Evolutionary conservation across 495 filamentous ascomycete species (phyloP).

Genomic region (Penicillium canescens): DNA sequence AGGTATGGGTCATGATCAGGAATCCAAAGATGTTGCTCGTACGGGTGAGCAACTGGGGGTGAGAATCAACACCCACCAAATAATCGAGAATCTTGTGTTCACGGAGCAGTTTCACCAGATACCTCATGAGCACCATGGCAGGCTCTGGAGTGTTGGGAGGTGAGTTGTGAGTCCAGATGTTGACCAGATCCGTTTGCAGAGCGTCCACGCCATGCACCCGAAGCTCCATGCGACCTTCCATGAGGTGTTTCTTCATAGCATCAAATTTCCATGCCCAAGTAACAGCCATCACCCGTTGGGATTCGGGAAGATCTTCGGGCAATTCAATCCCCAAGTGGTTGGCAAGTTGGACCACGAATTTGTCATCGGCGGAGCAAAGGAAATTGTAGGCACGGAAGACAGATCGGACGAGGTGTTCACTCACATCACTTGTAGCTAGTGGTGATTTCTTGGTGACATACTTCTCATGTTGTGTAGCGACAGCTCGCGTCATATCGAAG

Average conservation of each 20-base stretch:
- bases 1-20: slow-evolving; percentile 76
- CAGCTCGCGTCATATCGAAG: slow-evolving; percentile 28
- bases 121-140: slow-evolving; percentile 57
- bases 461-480: slow-evolving; percentile 36
- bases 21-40: slow-evolving; percentile 86
- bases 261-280: slow-evolving; percentile 69
- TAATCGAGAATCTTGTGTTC: slow-evolving; percentile 73
- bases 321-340: slow-evolving; percentile 41
- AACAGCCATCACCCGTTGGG: slow-evolving; percentile 45
- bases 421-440: slow-evolving; percentile 38
- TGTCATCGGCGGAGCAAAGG: slow-evolving; percentile 20
- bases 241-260: slow-evolving; percentile 67
- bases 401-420: slow-evolving; percentile 28
- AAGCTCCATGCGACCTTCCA: slow-evolving; percentile 86
- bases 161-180: slow-evolving; percentile 56
- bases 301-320: slow-evolving; percentile 24
- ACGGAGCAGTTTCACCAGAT: slow-evolving; percentile 65
- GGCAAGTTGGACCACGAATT: slow-evolving; percentile 33
- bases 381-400: slow-evolving; percentile 27
- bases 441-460: slow-evolving; percentile 41
- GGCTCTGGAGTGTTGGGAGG: slow-evolving; percentile 34
- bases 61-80: slow-evolving; percentile 86
- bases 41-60: slow-evolving; percentile 81
- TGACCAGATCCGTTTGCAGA: slow-evolving; percentile 73
- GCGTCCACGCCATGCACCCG: slow-evolving; percentile 69